Percentiles rank a stretch among this genome's conserved stretches.
Evolutionary conservation across 805 yeast species (phyloP).

Genomic region (Ogataea minuta): DNA sequence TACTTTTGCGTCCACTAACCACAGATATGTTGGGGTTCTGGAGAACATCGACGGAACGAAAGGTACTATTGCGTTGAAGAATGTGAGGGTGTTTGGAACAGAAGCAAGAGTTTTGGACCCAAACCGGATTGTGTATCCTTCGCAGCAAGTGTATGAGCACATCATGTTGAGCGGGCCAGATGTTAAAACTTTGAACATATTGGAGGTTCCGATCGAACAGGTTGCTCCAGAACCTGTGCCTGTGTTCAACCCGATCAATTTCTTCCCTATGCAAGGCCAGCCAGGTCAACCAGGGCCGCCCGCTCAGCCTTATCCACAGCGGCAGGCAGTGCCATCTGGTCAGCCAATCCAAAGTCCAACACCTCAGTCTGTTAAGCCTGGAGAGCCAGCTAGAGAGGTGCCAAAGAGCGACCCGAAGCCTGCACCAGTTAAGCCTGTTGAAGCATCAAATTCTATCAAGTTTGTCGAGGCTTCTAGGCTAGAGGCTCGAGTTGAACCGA

Average conservation of each 20-base stretch:
- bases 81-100: constrained; percentile 84
- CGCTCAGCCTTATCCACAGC: constrained; percentile 14
- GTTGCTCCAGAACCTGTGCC: constrained; percentile 54
- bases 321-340: constrained; percentile 6
- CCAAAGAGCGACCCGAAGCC: too few relatives aligned
- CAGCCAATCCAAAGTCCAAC: constrained; percentile 19
- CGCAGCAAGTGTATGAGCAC: constrained; percentile 63
- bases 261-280: constrained; percentile 20
- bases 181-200: constrained; percentile 82
- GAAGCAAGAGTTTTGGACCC: constrained; percentile 83
- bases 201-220: constrained; percentile 67
- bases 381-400: too few relatives aligned
- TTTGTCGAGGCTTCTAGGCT: not conserved
- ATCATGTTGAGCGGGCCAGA: constrained; percentile 90
- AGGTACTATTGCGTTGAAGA: constrained; percentile 79
- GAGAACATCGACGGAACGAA: constrained; percentile 86
- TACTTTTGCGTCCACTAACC: not conserved
- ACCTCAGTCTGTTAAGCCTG: not conserved
- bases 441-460: too few relatives aligned
- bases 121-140: constrained; percentile 67
- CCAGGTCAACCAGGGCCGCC: constrained; percentile 20
- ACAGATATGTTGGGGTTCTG: constrained; percentile 82
- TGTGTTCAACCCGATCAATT: constrained; percentile 23
- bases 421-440: too few relatives aligned
- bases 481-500: not conserved